Evolutionary conservation across 208 protist genomes (phyloP).

Genomic region (Trypanosoma cruzi): DNA sequence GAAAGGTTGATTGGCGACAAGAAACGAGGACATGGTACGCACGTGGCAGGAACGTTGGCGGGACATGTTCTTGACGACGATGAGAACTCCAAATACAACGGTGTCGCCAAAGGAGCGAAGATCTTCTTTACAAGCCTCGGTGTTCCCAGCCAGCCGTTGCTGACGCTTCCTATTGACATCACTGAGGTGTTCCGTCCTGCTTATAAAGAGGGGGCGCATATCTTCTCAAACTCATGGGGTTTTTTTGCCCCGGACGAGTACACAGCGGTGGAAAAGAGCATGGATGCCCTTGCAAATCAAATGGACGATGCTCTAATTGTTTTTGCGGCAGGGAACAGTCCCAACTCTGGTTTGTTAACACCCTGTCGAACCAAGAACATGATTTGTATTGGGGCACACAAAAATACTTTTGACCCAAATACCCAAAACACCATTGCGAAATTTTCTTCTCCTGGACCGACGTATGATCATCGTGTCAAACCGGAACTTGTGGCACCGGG

Average conservation of each 20-base stretch:
- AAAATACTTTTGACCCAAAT: constrained; percentile 32
- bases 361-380: constrained; percentile 88
- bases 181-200: constrained; percentile 56
- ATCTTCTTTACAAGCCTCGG: constrained; percentile 77
- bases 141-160: constrained; percentile 16
- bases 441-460: constrained; percentile 69
- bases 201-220: constrained; percentile 63
- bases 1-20: constrained; percentile 34
- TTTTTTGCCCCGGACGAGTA: constrained; percentile 45
- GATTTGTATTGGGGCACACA: constrained; percentile 77
- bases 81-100: constrained; percentile 47
- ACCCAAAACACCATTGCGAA: constrained; percentile 40
- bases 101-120: constrained; percentile 80
- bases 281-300: constrained; percentile 63
- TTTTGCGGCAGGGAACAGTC: constrained; percentile 78
- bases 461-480: constrained; percentile 82
- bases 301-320: constrained; percentile 74
- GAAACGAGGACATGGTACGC: constrained; percentile 78
- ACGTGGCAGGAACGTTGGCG: constrained; percentile 73
- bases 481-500: constrained; percentile 85
- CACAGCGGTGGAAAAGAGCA: constrained; percentile 53
- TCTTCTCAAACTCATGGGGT: constrained; percentile 92
- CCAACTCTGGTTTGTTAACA: constrained; percentile 29
- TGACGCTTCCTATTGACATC: constrained; percentile 58
- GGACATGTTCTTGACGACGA: constrained; percentile 33